Evolutionary conservation across 192 early-diverging fungal species (phyloP).

Genomic region (Coemansia sp.): DNA sequence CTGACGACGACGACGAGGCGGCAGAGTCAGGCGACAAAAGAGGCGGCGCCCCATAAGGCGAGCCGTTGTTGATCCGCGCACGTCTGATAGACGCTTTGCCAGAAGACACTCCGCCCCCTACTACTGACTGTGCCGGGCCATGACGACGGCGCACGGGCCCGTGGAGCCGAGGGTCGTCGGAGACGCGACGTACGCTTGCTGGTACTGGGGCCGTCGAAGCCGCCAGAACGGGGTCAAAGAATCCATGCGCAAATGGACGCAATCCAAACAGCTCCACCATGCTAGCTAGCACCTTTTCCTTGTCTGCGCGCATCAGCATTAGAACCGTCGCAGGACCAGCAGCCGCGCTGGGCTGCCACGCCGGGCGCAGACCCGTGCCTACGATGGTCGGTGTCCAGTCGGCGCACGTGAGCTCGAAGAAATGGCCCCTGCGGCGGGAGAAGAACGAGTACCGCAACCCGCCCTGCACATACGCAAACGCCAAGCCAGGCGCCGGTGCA

Average conservation of each 20-base stretch:
- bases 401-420: constrained; percentile 48
- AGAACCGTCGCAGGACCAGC: background rate
- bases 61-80: background rate
- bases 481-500: constrained; percentile 8
- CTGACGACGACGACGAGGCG: background rate
- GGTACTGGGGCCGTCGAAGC: background rate
- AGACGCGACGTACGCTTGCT: constrained; percentile 14
- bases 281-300: constrained; percentile 33
- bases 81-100: background rate
- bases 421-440: constrained; percentile 38
- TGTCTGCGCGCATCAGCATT: constrained; percentile 18
- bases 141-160: constrained; percentile 9
- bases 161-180: constrained; percentile 18
- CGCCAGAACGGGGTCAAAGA: constrained; percentile 31
- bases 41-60: background rate
- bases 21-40: background rate
- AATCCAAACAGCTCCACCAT: constrained; percentile 53
- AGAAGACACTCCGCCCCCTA: background rate
- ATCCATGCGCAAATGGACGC: constrained; percentile 41
- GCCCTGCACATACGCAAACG: constrained; percentile 45
- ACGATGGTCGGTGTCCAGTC: constrained; percentile 46
- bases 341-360: constrained; percentile 20
- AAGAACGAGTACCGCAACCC: constrained; percentile 45
- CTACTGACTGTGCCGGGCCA: constrained; percentile 1
- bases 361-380: constrained; percentile 22